Base-by-base conservation (phyloP, 129 eudicot genomes). In the Saussurea involucrata region DNA sequence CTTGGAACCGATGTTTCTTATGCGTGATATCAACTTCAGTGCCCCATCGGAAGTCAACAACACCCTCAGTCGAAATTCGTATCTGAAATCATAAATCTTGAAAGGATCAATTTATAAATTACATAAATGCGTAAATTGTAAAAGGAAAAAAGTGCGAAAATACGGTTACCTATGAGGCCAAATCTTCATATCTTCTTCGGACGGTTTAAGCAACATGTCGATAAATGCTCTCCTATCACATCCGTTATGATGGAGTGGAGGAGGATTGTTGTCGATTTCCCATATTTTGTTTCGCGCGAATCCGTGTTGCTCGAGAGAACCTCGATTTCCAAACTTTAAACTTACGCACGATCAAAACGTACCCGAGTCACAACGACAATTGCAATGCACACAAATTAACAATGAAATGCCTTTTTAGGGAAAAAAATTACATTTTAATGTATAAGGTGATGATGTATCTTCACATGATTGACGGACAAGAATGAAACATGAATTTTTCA, bases 261-360 rank as follows among this genome's bases (percentile, higher is more conserved):
- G 96, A 70, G 97, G 98, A 73, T 86, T 79, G 22, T 84, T 71
- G 37, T 95, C 99, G 29, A 91, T 71, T 76, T 67, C 81, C 99
- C 99, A 95, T 64, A 85, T 85, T 75, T 80, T 86, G 72, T 95
- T 95, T 81, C 99, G 85, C 4, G 99, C 97, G 84, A 95, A 92
- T 55, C 99, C 99, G 27, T 95, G 96, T 74, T 92, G 95, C 89
- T 95, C 97, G 33, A 95, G 82, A 7, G 88, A 79, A 24, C 99
- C 99, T 0, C 95, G 89, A 53, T 88, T 92, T 61, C 96, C 95
- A 81, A 92, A 89, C 99, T 95, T 81, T 58, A 87, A 32, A 71
- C 32, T 36, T 33, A 84, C 12, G 28, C 34, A 61, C 9, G 10
- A 25, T 55, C 10, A 28, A 72, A 25, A 33, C 0, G 34, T 33